Evolutionary conservation across 352 stramenopile species (phyloP).

Genomic region (Globisporangium polare): DNA sequence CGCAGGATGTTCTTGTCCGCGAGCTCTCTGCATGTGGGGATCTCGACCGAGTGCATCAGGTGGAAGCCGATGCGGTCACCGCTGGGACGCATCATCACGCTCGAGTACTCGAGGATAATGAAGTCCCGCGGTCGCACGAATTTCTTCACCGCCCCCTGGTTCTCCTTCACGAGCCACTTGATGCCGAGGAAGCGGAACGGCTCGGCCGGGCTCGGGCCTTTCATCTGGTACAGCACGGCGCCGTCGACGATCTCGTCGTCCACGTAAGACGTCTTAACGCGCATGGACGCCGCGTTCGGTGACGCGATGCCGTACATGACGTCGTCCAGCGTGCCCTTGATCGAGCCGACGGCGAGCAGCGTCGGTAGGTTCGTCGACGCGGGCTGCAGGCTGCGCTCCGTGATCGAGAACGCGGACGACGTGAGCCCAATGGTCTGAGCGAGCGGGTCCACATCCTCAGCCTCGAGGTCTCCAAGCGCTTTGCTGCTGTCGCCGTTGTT

Average conservation of each 20-base stretch:
- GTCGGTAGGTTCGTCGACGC: constrained; percentile 19
- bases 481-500: not conserved
- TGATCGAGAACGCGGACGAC: constrained; percentile 17
- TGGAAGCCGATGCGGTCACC: constrained; percentile 48
- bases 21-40: constrained; percentile 35
- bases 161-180: constrained; percentile 53
- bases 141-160: constrained; percentile 24
- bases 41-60: constrained; percentile 46
- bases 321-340: constrained; percentile 43
- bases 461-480: not conserved
- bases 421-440: constrained; percentile 17
- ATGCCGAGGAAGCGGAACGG: constrained; percentile 55
- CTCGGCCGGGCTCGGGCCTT: constrained; percentile 29
- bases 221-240: constrained; percentile 39
- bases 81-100: constrained; percentile 43
- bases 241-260: constrained; percentile 48
- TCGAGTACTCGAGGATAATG: constrained; percentile 49
- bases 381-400: constrained; percentile 8
- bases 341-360: constrained; percentile 34
- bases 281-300: constrained; percentile 28
- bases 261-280: constrained; percentile 43
- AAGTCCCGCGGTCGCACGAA: constrained; percentile 47
- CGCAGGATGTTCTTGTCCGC: constrained; percentile 33
- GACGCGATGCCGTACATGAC: constrained; percentile 59
- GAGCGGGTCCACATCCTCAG: constrained; percentile 2